phyloP scores from a whole-genome alignment of 2,329 filamentous ascomycete genomes.

The Cryphonectria carpinicola region DNA sequence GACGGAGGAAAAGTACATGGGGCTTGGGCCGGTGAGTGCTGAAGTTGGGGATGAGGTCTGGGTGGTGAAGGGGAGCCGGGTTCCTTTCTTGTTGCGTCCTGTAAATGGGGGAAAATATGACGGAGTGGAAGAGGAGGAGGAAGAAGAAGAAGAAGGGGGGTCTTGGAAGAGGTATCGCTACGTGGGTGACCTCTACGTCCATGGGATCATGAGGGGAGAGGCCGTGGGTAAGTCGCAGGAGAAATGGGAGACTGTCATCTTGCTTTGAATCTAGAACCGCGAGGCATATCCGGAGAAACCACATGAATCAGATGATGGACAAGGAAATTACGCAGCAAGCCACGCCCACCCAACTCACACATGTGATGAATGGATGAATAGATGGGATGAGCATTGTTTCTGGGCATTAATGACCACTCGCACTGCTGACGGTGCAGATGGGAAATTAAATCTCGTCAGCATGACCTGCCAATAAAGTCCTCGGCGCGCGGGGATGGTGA shows the following conservation, averaged over 20 bases:
- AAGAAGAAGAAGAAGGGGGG: not conserved
- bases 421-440: not conserved
- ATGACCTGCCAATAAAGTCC: not conserved
- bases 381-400: not conserved
- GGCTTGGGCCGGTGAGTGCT: not conserved
- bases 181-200: not conserved
- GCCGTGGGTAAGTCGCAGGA: not conserved
- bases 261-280: not conserved
- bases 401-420: not conserved
- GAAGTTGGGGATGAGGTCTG: not conserved
- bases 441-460: not conserved
- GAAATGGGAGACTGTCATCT: not conserved
- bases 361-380: not conserved
- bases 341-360: not conserved
- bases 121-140: not conserved
- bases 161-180: not conserved
- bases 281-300: not conserved
- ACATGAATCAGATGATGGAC: not conserved
- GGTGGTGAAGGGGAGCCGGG: not conserved
- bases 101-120: not conserved
- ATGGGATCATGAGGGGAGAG: slow-evolving; percentile 2
- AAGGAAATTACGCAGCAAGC: not conserved
- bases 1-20: not conserved
- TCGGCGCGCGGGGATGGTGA: not conserved
- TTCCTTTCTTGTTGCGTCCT: not conserved